Base-by-base conservation (phyloP, 78 protist species). In the Tieghemostelium lacteum region DNA sequence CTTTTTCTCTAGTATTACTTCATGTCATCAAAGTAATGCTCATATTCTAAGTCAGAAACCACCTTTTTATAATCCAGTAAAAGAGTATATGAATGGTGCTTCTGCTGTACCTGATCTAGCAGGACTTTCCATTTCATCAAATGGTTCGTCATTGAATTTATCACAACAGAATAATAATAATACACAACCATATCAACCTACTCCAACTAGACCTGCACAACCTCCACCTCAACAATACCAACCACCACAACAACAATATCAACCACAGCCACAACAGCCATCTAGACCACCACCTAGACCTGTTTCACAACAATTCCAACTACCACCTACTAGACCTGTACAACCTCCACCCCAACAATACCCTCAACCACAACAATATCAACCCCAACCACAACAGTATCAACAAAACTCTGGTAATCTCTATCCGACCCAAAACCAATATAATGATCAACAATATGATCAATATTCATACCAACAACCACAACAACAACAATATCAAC, bases 11-110 rank as follows among this genome's bases (percentile, higher is more conserved):
- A 40, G 58, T 3, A 67, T 80, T n/a, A 49, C 88, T n/a, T 14
- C 67, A 24, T 39, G 34, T 39, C 88, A 66, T 40, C 66, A 50
- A 22, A 20, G 20, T 24, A 55, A 57, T n/a, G 20, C 88, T 29
- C 66, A 60, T 39, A 3, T 55, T 34, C 61, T 80, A 12, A 33
- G 50, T 20, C 60, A 80, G 58, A 55, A 60, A 14, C 88, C 88
- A 67, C 88, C 88, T 3, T 80, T 66, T 39, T 67, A 37, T 39
- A 80, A 80, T n/a, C 88, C 88, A 40, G 88, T 80, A 1, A 67
- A 26, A 3, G 63, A 45, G 1, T 55, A 55, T 24, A 45, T 45
- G 52, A 14, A 6, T 6, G 52, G 52, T 14, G 3, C 5, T 28
- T 5, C 29, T 8, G 14, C 14, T 24, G 3, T 24, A 63, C 14